Evolutionary conservation across 371 early-diverging fungal species (phyloP), one percentile per base, ranked within the genome.

Genomic region (Mucor sp.): DNA sequence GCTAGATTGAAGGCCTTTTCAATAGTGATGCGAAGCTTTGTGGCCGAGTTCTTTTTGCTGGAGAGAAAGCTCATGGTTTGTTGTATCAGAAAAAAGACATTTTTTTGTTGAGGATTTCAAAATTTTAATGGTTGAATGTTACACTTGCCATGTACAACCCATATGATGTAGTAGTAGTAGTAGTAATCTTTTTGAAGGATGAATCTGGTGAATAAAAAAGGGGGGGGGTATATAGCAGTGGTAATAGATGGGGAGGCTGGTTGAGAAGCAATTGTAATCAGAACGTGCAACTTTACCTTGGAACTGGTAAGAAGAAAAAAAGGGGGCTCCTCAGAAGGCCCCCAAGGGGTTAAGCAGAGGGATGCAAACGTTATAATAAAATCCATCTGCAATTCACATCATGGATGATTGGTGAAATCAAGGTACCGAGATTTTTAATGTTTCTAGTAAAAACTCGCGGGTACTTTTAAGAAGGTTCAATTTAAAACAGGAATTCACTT

Each of bases 1-100:
- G 74, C 75, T 23, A 74, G 60, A 30, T 66, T 55, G 8, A 65
- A 69, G n/a, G 68, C 72, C 65, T 64, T 62, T 43, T 70, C 30
- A 19, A 77, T 65, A 32, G 59, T 65, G 44, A 74, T 71, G 25
- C 71, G 72, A 50, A 76, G 68, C 43, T 67, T 67, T 14, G 37
- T 23, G 11, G 30, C 44, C 17, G 21, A 23, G 14, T 15, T 7
- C 4, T 61, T 67, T 28, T 56, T 67, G 27, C 25, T 63, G 1
- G 37, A 63, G n/a, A 63, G 35, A 41, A 39, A 58, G 19, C 28
- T 28, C 58, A 58, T 58, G 14, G 1, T 27, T n/a, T n/a, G 37
- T 41, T 33, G 33, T 33, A 33, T 33, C 6, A 6, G 6, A 30
- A 30, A 6, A 30, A 6, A 55, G 14, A 30, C 17, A 35, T 12